Evolutionary conservation across 345 rosid genomes (phyloP).

Genomic region (Punica granatum): DNA sequence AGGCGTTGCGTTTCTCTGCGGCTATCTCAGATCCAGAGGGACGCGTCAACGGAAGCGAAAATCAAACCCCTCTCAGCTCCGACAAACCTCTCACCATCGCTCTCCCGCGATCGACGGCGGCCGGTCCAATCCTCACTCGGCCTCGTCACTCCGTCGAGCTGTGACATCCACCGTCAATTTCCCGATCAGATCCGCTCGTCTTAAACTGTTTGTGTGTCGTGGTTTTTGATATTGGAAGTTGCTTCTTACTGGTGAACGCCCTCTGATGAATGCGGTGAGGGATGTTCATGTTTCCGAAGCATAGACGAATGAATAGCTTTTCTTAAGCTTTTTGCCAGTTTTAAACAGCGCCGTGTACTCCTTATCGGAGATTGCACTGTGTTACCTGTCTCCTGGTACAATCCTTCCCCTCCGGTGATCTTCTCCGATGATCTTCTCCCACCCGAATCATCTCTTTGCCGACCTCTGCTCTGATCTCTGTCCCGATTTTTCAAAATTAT

Average conservation of each 20-base stretch:
- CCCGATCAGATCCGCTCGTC: background rate
- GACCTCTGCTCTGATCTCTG: no score
- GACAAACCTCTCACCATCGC: background rate
- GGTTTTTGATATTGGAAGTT: background rate
- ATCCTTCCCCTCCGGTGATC: background rate
- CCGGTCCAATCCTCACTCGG: background rate
- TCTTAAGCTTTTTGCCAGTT: slow-evolving; percentile 4
- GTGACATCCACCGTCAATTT: background rate
- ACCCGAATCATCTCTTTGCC: background rate
- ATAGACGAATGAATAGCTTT: slow-evolving; percentile 2
- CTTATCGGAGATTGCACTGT: slow-evolving; percentile 4
- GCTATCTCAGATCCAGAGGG: background rate
- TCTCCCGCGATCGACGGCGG: background rate
- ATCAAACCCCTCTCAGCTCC: slow-evolving; percentile 2
- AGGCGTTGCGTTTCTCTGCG: slow-evolving; percentile 12
- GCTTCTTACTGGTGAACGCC: slow-evolving; percentile 15
- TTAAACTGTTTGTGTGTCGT: background rate
- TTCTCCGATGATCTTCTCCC: no score
- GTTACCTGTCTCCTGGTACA: slow-evolving; percentile 14
- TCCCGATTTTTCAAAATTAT: no score
- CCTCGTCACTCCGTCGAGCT: background rate
- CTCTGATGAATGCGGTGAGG: slow-evolving; percentile 2
- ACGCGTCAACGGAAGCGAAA: slow-evolving; percentile 12
- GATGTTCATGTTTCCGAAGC: slow-evolving; percentile 16
- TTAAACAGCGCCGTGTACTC: slow-evolving; percentile 10